Base-by-base conservation (phyloP, 495 filamentous ascomycete species). In the Chaetomium tenue region DNA sequence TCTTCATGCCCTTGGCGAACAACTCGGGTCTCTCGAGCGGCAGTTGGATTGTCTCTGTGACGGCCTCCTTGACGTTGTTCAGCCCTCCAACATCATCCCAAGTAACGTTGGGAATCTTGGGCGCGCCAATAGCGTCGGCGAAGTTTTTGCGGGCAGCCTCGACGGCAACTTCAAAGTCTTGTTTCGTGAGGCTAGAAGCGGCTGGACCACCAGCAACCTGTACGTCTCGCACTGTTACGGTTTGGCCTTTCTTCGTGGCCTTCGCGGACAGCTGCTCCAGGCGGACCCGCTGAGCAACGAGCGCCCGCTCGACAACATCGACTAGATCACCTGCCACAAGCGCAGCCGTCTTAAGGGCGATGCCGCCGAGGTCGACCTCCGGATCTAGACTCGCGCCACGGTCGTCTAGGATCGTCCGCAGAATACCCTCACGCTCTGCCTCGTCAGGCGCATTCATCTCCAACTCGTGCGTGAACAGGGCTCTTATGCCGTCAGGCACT, bases 1-100 rank as follows among this genome's bases (percentile, higher is more conserved):
- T 98, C 83, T 97, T 97, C 92, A 99, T 95, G 52, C 95, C 95
- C 78, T 93, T 93, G 40, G 92, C 93, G 71, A 99, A 99, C 6
- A 99, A 81, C 72, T 98, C 95, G 5, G 94, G 95, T 11, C 92
- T 84, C 67, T 96, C 89, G 8, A 98, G 85, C 0, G 94, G 94
- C 37, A 98, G 82, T 70, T 97, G 93, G 59, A 99, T 98, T 0
- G 94, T 99, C 72, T 99, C 94, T 75, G 92, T 88, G 59, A 99
- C 88, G 56, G 95, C 92, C 67, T 93, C 91, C 80, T 98, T 97
- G 71, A 97, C 92, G 68, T 96, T 91, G 28, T 86, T 86, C 30
- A 99, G 82, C 42, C 94, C 94, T 71, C 94, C 94, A 58, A 99
- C 94, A 75, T 99, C 95, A 61, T 92, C 88, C 95, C 95, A 98